Evolutionary conservation across 2,329 filamentous ascomycete genomes (phyloP).

Genomic region (Colletotrichum siamense): DNA sequence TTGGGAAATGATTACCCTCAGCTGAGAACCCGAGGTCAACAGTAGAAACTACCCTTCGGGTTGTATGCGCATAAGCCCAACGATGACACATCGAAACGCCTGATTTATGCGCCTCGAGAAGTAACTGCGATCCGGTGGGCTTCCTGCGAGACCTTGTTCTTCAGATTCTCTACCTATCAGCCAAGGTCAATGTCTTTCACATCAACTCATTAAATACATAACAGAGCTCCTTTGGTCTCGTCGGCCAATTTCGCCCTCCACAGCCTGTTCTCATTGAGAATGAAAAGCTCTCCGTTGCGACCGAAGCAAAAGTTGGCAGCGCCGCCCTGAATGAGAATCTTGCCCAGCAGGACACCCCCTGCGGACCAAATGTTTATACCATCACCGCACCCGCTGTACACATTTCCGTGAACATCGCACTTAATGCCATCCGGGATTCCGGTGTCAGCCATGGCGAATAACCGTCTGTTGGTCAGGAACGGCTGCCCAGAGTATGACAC

Average conservation of each 20-base stretch:
- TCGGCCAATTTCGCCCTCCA: slow-evolving; percentile 41
- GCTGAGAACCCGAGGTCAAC: too few relatives aligned
- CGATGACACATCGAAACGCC: too few relatives aligned
- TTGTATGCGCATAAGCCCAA: too few relatives aligned
- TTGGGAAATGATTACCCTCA: too few relatives aligned
- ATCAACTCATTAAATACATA: slow-evolving; percentile 15
- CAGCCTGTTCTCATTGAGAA: slow-evolving; percentile 52
- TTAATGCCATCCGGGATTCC: slow-evolving; percentile 56
- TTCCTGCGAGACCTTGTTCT: too few relatives aligned
- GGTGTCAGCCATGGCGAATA: slow-evolving; percentile 54
- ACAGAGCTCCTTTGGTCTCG: slow-evolving; percentile 30
- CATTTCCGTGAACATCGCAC: slow-evolving; percentile 50
- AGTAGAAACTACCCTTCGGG: too few relatives aligned
- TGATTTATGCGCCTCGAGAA: too few relatives aligned
- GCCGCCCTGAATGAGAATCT: slow-evolving; percentile 45
- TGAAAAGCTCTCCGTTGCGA: slow-evolving; percentile 44
- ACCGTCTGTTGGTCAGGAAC: slow-evolving; percentile 45
- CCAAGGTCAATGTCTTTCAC: too few relatives aligned
- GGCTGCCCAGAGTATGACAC: slow-evolving; percentile 28
- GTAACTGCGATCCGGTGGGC: too few relatives aligned
- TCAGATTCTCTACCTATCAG: too few relatives aligned
- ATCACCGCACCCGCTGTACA: slow-evolving; percentile 55
- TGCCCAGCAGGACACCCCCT: slow-evolving; percentile 50
- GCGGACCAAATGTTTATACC: slow-evolving; percentile 55
- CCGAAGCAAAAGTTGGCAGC: slow-evolving; percentile 56